Conservation (phyloP, 2,329 filamentous ascomycete genomes). For the Xylaria multiplex region DNA sequence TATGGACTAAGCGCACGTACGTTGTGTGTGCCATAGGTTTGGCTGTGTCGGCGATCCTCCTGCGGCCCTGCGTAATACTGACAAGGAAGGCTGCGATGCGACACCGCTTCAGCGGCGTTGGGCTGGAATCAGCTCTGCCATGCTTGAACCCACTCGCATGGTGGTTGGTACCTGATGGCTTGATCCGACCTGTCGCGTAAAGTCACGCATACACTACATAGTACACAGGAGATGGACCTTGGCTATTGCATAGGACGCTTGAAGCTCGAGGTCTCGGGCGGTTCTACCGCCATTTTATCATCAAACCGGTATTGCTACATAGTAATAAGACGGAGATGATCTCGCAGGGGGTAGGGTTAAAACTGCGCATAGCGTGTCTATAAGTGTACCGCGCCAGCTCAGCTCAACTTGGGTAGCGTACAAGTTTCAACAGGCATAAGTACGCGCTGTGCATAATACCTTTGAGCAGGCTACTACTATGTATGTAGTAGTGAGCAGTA, state of each 20-base stretch:
- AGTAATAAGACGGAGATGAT: constrained; percentile 34
- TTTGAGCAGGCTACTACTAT: not conserved
- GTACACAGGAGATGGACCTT: not conserved
- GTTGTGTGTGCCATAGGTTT: constrained; percentile 32
- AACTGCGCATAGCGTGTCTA: constrained; percentile 9
- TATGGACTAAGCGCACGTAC: constrained; percentile 14
- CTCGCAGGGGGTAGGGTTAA: constrained; percentile 19
- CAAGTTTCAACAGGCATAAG: constrained; percentile 22
- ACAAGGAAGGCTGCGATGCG: constrained; percentile 44
- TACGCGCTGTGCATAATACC: constrained; percentile 25
- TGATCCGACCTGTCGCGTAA: constrained; percentile 36
- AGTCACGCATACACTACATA: constrained; percentile 21
- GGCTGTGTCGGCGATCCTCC: constrained; percentile 47
- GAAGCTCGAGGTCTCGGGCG: constrained; percentile 12
- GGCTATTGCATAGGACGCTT: constrained; percentile 14
- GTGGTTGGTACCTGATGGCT: constrained; percentile 49
- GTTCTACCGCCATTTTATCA: constrained; percentile 26
- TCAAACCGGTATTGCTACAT: constrained; percentile 28
- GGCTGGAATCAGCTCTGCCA: constrained; percentile 44
- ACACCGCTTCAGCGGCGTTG: constrained; percentile 45
- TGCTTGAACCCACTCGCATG: constrained; percentile 39
- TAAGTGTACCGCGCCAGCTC: constrained; percentile 7
- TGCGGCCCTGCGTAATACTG: constrained; percentile 46
- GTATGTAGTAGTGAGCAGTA: constrained; percentile 24
- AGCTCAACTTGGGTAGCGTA: constrained; percentile 19